Evolutionary conservation across 768 basidiomycete genomes (phyloP).

Genomic region (Hydnum rufescens): DNA sequence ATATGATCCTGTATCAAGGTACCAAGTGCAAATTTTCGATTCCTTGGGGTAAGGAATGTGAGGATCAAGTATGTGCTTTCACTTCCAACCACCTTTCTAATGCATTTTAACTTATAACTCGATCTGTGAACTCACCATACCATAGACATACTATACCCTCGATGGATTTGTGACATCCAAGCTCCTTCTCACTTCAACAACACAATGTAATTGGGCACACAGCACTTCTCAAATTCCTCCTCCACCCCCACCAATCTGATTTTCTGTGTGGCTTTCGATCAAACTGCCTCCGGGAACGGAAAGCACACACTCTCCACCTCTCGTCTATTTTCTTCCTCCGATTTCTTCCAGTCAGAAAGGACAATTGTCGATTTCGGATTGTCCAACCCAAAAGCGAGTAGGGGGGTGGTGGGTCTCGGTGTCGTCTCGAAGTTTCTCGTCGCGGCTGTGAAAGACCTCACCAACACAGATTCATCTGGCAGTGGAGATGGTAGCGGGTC

Average conservation of each 20-base stretch:
- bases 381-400: slow-evolving; percentile 52
- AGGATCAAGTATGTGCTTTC: slow-evolving; percentile 40
- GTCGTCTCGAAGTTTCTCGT: slow-evolving; percentile 86
- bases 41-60: slow-evolving; percentile 34
- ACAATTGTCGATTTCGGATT: slow-evolving; percentile 67
- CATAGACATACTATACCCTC: slow-evolving; percentile 73
- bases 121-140: too few species aligned
- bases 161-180: slow-evolving; percentile 53
- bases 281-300: slow-evolving; percentile 19
- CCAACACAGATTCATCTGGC: not conserved
- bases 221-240: not conserved
- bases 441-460: slow-evolving; percentile 57
- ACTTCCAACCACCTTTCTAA: not conserved
- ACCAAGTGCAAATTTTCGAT: slow-evolving; percentile 34
- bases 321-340: slow-evolving; percentile 62
- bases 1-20: slow-evolving; percentile 64
- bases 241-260: slow-evolving; percentile 46
- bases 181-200: slow-evolving; percentile 46
- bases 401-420: slow-evolving; percentile 82
- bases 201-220: slow-evolving; percentile 56
- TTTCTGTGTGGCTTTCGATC: slow-evolving; percentile 80
- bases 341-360: slow-evolving; percentile 53
- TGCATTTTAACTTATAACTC: not conserved
- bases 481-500: slow-evolving; percentile 25
- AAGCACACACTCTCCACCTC: slow-evolving; percentile 34